Evolutionary conservation across 78 protist genomes (phyloP).

Genomic region (Acrasis kona): DNA sequence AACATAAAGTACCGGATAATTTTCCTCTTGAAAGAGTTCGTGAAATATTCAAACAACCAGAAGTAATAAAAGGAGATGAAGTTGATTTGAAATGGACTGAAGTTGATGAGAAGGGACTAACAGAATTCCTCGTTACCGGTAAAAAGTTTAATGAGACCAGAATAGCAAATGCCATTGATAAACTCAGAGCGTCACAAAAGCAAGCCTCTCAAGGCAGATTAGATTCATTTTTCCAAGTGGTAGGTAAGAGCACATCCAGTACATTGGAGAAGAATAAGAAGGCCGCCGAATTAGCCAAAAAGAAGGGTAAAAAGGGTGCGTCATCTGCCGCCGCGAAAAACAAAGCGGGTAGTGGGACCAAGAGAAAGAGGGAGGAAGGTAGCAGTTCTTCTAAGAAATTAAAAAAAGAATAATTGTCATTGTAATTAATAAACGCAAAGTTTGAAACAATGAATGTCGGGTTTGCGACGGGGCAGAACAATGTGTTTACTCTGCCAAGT

Average conservation of each 20-base stretch:
- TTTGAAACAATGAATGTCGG: too few relatives aligned
- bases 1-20: conserved; percentile 57
- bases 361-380: too few relatives aligned
- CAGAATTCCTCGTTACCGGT: conserved; percentile 56
- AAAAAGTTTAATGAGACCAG: conserved; percentile 61
- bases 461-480: too few relatives aligned
- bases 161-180: background rate
- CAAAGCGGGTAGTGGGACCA: too few relatives aligned
- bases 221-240: conserved; percentile 12
- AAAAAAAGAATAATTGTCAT: too few relatives aligned
- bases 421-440: too few relatives aligned
- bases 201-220: background rate
- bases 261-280: too few relatives aligned
- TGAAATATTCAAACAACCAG: conserved; percentile 65
- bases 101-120: conserved; percentile 73
- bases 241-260: background rate
- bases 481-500: too few relatives aligned
- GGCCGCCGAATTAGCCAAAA: too few relatives aligned
- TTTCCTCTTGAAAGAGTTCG: conserved; percentile 59
- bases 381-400: too few relatives aligned
- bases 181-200: background rate
- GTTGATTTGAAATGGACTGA: conserved; percentile 49
- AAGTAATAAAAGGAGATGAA: conserved; percentile 27
- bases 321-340: too few relatives aligned
- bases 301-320: too few relatives aligned